A percentile compares a stretch with the other conserved stretches of the same genome.
These are phyloP conservation scores for Fraxinus latifolia DNA, from an alignment of 305 asterid species.

Conservation along the genomic window DNA sequence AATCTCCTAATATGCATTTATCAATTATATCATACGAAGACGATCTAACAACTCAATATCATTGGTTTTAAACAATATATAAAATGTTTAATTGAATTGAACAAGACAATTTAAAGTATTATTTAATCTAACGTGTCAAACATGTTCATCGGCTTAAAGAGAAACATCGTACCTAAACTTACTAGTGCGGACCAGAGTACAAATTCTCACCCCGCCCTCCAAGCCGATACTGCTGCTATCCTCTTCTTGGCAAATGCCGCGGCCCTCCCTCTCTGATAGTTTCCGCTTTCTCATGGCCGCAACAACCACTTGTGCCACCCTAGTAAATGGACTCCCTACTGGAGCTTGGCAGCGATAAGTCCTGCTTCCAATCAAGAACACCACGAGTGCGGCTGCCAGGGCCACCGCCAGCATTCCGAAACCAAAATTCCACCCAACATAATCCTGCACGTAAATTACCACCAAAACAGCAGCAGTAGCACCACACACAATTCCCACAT, in stretches of 20 bases:
- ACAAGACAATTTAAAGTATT: no score
- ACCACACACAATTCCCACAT: constrained; percentile 58
- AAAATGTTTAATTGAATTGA: no score
- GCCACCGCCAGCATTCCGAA: constrained; percentile 54
- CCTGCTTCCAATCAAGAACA: constrained; percentile 47
- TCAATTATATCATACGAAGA: neutral
- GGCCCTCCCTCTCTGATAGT: constrained; percentile 29
- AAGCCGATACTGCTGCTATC: neutral
- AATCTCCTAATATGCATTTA: neutral
- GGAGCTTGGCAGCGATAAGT: constrained; percentile 45
- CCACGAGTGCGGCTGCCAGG: constrained; percentile 42
- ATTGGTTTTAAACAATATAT: neutral
- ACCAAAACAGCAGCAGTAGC: constrained; percentile 51
- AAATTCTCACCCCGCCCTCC: constrained; percentile 16
- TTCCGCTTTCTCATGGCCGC: constrained; percentile 53
- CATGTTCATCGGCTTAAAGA: neutral
- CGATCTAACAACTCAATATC: neutral
- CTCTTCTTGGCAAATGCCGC: constrained; percentile 25
- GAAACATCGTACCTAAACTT: constrained; percentile 37
- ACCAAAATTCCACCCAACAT: constrained; percentile 55
- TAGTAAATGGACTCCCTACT: constrained; percentile 63
- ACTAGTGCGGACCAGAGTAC: constrained; percentile 30
- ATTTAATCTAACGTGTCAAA: neutral
- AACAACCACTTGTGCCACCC: constrained; percentile 57
- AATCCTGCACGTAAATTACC: constrained; percentile 58